Base-by-base conservation (phyloP, 306 rosid genomes). In the Malus orientalis region DNA sequence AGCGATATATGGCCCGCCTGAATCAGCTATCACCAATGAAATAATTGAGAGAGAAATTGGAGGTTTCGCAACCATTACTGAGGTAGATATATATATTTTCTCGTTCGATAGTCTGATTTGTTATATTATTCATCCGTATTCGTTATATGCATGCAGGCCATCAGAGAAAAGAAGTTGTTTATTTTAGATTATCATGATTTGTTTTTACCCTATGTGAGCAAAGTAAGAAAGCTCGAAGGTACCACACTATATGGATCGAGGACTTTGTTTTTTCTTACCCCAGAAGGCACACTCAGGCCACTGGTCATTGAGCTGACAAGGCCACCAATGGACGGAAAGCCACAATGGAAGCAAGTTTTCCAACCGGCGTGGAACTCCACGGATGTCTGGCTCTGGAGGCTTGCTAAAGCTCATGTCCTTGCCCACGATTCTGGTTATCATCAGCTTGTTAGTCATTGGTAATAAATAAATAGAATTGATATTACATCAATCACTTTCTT, bases 371-470 rank as follows among this genome's bases (percentile, higher is more conserved):
- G 90, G 90, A 82, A 91, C 71, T 81, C 97, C 19, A 91, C 97
- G 11, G 79, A 67, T 4, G 78, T 87, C 55, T 94, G 97, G 98
- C 93, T 94, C 13, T 94, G 98, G 98, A 87, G 96, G 77, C 65
- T 94, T 11, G 98, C 98, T 71, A 91, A 91, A 80, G 80, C 91
- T 71, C 98, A 94, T 74, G 88, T 91, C 71, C 88, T 90, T 69
- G 91, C 98, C 55, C 97, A 94, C 74, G 97, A 94, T 74, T 70
- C 95, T 40, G 92, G 95, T 51, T 80, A 82, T 83, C 97, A 94
- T 76, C 97, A 94, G 75, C 97, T 94, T 22, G 90, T 91, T 62
- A 87, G 81, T 76, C 98, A 94, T 71, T 94, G 98, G 98, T 93
- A 83, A 8, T 5, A 47, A 15, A 14, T 53, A 57, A 57, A 20